Percentiles rank a stretch among this genome's conserved stretches.
phyloP scores from a whole-genome alignment of 2,329 filamentous ascomycete genomes.

The Elsinoe arachidis region DNA sequence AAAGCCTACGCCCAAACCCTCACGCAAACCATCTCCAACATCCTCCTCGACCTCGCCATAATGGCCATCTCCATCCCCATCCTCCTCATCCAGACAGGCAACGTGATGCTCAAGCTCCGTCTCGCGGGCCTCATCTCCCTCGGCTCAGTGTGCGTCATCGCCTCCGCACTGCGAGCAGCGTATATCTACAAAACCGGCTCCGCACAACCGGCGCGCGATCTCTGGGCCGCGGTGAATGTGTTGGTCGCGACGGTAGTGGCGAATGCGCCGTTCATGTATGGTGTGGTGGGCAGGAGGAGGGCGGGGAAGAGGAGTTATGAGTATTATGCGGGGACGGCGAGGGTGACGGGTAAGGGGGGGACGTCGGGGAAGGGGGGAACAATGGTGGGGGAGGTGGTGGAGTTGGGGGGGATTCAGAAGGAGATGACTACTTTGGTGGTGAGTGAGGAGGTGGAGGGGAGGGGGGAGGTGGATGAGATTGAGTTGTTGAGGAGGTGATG shows the following conservation, averaged over 20 bases:
- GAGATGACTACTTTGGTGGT: background rate
- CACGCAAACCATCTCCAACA: constrained; percentile 29
- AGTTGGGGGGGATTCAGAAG: background rate
- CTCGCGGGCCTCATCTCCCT: constrained; percentile 15
- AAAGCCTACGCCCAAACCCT: constrained; percentile 29
- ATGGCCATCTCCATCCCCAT: constrained; percentile 21
- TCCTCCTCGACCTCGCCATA: constrained; percentile 22
- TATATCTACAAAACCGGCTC: constrained; percentile 17
- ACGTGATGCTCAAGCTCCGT: background rate
- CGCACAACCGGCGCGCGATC: constrained; percentile 16
- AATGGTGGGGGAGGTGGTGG: background rate
- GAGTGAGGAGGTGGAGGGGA: background rate
- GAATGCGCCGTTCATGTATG: constrained; percentile 13
- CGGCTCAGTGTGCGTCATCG: constrained; percentile 17
- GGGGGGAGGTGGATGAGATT: background rate
- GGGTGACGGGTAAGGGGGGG: background rate
- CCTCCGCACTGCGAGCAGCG: constrained; percentile 14
- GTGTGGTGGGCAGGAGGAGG: background rate
- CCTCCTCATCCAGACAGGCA: constrained; percentile 13
- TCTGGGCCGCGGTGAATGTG: constrained; percentile 19
- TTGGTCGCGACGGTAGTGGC: constrained; percentile 17
- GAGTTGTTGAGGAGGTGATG: background rate
- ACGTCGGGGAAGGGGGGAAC: background rate
- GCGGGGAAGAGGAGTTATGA: background rate
- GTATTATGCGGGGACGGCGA: background rate